A percentile compares a stretch with the other conserved stretches of the same genome.
These are phyloP conservation scores for Flaveria sonorensis DNA, from an alignment of 129 eudicot species.

Conservation along the genomic window DNA sequence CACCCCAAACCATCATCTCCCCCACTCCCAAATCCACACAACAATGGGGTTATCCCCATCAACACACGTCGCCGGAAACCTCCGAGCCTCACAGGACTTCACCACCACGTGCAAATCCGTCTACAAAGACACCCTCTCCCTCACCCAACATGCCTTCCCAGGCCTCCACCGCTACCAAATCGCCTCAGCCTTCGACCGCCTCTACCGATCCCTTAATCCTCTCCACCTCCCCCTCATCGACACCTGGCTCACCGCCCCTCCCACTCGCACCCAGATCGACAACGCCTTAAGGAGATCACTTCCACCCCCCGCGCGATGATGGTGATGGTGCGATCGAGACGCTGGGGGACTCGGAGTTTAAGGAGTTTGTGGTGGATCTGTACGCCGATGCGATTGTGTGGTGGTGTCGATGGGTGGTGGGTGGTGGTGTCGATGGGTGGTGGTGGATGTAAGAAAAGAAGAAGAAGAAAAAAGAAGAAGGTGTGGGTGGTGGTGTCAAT, in stretches of 20 bases:
- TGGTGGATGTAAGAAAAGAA: too few species aligned
- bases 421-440: too few species aligned
- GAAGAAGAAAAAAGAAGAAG: too few species aligned
- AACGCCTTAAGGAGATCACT: conserved; percentile 32
- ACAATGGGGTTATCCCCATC: conserved; percentile 67
- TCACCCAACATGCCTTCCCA: conserved; percentile 65
- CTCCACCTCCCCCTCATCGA: conserved; percentile 41
- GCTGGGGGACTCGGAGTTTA: conserved; percentile 46
- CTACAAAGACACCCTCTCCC: conserved; percentile 44
- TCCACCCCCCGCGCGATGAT: neutral
- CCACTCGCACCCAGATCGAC: conserved; percentile 63
- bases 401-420: too few species aligned
- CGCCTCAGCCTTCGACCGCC: conserved; percentile 55
- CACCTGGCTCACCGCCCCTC: conserved; percentile 62
- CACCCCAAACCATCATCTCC: too few species aligned
- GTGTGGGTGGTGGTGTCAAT: too few species aligned
- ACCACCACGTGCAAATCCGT: conserved; percentile 58
- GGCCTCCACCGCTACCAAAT: conserved; percentile 79
- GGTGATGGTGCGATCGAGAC: conserved; percentile 3
- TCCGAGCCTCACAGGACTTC: conserved; percentile 58
- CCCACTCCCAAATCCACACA: neutral
- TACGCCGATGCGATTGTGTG: conserved; percentile 54
- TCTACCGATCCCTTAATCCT: conserved; percentile 49
- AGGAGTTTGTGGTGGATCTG: conserved; percentile 51
- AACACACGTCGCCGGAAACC: conserved; percentile 45